These are phyloP conservation scores for Arabis hirsuta DNA, from an alignment of 345 rosid genomes.

Conservation along the genomic window DNA sequence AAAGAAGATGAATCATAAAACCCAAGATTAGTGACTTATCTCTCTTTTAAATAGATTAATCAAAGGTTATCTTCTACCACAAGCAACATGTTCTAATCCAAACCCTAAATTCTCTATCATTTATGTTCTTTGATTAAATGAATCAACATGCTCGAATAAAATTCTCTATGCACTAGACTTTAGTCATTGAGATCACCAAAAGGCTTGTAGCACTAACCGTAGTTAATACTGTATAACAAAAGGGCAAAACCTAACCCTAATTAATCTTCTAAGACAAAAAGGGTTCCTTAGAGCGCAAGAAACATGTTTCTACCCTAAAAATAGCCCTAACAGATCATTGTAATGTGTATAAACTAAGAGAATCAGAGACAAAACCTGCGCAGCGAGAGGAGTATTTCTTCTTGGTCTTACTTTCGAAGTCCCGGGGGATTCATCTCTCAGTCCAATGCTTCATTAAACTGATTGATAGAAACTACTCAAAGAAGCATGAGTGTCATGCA, in stretches of 20 bases:
- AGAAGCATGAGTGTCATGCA: neutral
- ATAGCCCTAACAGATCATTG: neutral
- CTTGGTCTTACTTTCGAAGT: neutral
- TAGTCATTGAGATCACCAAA: neutral
- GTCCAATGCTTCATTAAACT: conserved; percentile 5
- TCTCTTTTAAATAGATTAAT: neutral
- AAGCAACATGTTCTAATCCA: neutral
- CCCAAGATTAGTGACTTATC: neutral
- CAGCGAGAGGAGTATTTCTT: conserved; percentile 11
- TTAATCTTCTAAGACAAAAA: neutral
- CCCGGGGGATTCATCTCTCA: neutral
- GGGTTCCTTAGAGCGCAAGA: neutral
- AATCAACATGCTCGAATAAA: too few relatives aligned
- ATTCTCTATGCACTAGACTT: neutral
- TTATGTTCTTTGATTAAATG: too few relatives aligned
- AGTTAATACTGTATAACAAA: too few relatives aligned
- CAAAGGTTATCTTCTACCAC: neutral
- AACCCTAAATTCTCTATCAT: too few relatives aligned
- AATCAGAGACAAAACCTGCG: conserved; percentile 8
- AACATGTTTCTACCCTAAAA: neutral
- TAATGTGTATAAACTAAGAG: neutral
- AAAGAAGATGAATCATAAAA: neutral
- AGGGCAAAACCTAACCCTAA: neutral
- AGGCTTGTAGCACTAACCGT: too few relatives aligned
- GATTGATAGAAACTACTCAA: conserved; percentile 19